Percentiles rank a stretch among this genome's conserved stretches.
Evolutionary conservation across 2,329 filamentous ascomycete genomes (phyloP).

Genomic region (Colletotrichum sp.): DNA sequence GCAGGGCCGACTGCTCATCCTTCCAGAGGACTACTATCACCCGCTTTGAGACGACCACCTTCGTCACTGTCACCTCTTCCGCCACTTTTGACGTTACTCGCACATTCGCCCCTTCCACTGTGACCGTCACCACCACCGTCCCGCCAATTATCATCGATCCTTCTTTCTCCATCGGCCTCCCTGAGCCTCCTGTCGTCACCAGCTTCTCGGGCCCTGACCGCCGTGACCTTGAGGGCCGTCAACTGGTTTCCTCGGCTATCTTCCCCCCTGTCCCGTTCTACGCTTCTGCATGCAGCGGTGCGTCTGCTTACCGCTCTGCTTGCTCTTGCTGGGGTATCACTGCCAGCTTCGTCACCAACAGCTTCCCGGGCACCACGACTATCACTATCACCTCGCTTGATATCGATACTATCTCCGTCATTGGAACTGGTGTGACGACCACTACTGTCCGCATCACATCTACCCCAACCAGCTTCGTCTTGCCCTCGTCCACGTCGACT

Average conservation of each 20-base stretch:
- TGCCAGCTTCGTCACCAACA: constrained; percentile 1
- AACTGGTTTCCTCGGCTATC: not conserved
- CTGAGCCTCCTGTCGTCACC: not conserved
- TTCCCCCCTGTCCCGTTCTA: constrained; percentile 23
- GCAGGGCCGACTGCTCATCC: not conserved
- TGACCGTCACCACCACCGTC: not conserved
- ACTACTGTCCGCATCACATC: not conserved
- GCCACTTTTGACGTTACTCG: not conserved
- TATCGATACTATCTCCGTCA: not conserved
- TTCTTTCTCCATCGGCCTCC: not conserved
- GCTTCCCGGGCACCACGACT: not conserved
- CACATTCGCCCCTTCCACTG: not conserved
- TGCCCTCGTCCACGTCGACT: not conserved
- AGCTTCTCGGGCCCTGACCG: not conserved
- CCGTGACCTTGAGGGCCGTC: not conserved
- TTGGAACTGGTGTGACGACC: not conserved
- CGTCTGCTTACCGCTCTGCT: constrained; percentile 26
- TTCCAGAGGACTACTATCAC: not conserved
- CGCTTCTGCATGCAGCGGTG: constrained; percentile 26
- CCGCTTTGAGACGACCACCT: constrained; percentile 15
- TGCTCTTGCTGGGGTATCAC: constrained; percentile 32
- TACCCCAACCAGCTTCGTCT: not conserved
- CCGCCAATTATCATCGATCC: not conserved
- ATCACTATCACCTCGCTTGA: not conserved
- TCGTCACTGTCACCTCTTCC: constrained; percentile 2